phyloP scores from a whole-genome alignment of 2,329 filamentous ascomycete genomes.

The Gyromitra esculenta region DNA sequence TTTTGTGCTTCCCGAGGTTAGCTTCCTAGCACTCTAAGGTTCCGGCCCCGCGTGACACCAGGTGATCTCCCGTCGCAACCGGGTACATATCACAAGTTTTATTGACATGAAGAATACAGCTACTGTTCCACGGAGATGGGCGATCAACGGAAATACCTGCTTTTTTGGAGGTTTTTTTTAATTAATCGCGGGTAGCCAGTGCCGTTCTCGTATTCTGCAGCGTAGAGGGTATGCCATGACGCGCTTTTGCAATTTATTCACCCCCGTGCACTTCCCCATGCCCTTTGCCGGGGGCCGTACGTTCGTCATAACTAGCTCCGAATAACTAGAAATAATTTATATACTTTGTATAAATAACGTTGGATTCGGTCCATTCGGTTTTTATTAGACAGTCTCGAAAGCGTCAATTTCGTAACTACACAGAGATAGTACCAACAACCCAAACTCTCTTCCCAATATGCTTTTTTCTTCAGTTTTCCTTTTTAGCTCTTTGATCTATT shows the following conservation, averaged over 20 bases:
- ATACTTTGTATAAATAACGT: conserved; percentile 23
- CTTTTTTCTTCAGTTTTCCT: conserved; percentile 20
- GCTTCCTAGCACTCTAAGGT: background rate
- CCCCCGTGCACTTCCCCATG: background rate
- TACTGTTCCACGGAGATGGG: conserved; percentile 13
- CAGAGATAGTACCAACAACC: background rate
- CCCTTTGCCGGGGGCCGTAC: background rate
- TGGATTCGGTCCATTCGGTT: background rate
- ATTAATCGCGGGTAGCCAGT: conserved; percentile 5
- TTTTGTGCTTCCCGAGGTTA: background rate
- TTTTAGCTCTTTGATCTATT: conserved; percentile 19
- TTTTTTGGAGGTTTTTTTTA: background rate
- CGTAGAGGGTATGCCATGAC: background rate
- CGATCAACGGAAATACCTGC: conserved; percentile 14
- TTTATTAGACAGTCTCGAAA: background rate
- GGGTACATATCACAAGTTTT: conserved; percentile 2
- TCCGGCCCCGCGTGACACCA: conserved; percentile 4
- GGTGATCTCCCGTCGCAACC: conserved; percentile 25
- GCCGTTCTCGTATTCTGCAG: conserved; percentile 16
- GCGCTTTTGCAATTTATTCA: background rate
- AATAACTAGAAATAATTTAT: conserved; percentile 1
- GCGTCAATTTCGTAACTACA: background rate
- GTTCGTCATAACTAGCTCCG: background rate
- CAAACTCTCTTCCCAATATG: conserved; percentile 16
- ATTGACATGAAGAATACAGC: background rate